Conservation (phyloP, 768 basidiomycete species). For the Mrakia blollopis region DNA sequence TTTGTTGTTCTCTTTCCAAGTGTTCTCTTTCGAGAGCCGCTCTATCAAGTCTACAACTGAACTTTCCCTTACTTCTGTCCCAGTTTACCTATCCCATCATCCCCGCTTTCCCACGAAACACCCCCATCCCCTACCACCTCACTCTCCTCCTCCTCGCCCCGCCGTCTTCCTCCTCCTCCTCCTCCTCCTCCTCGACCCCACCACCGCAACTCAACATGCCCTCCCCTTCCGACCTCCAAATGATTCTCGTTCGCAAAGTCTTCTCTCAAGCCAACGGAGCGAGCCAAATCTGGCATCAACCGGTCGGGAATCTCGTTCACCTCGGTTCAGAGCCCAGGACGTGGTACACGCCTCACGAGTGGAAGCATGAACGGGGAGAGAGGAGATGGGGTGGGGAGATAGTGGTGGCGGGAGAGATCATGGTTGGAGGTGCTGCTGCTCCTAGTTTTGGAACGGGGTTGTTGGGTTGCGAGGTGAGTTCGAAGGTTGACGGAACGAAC, state of each 20-base stretch:
- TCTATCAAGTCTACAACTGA: no score
- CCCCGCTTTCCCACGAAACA: not conserved
- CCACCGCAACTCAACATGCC: not conserved
- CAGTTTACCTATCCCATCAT: not conserved
- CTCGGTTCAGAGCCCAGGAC: not conserved
- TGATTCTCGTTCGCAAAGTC: not conserved
- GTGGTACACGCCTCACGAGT: not conserved
- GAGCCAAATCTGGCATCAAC: not conserved
- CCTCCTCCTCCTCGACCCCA: not conserved
- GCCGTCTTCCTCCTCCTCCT: not conserved
- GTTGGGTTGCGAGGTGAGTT: slow-evolving; percentile 6
- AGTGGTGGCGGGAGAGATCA: not conserved
- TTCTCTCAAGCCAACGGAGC: not conserved
- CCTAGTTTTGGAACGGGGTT: not conserved
- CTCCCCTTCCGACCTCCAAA: not conserved
- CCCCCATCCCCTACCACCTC: not conserved
- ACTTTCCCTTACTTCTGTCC: not conserved
- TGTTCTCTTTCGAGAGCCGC: not conserved
- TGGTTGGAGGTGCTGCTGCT: slow-evolving; percentile 6
- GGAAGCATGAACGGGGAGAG: not conserved
- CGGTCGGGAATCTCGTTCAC: not conserved
- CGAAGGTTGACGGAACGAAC: not conserved
- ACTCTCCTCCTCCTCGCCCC: slow-evolving; percentile 5
- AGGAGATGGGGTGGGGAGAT: not conserved
- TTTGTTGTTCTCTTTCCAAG: not conserved